Evolutionary conservation across 352 stramenopile genomes (phyloP), one percentile per base, ranked within the genome.

Genomic region (Pythium volutum): DNA sequence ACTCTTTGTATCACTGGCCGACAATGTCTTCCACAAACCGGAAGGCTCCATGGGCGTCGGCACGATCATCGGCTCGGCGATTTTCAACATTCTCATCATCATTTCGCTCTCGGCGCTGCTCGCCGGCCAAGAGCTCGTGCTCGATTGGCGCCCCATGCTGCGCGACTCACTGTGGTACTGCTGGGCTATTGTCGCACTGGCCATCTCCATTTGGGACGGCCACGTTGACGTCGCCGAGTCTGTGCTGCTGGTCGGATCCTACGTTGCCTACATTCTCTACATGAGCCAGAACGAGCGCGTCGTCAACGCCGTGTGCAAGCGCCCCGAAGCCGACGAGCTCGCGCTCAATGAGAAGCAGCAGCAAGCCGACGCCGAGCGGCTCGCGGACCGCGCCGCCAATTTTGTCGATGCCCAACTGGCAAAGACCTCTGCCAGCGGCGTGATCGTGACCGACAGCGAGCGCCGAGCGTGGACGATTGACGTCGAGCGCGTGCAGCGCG

Each of bases 61-160:
- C 38, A 91, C 86, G 31, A 91, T 96, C 71, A 77, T 95, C n/a
- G 87, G 86, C 38, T 93, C 79, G 38, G 87, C 77, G 55, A 93
- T 96, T 59, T 94, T 96, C 60, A 91, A 90, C 54, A 91, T 95
- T 59, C 70, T 90, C 34, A 81, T 96, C 49, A 95, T 96, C 67
- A 90, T 91, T 31, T 79, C 84, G 39, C 69, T 91, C n/a, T 92
- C 82, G 25, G 79, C 80, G 29, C 60, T 91, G 39, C 70, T 94
- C 25, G 68, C 82, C 0, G 73, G 76, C n/a, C 70, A 88, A 53
- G 69, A 80, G 39, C 74, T 93, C 39, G 41, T 71, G 34, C 76
- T 96, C 11, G 80, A 89, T 68, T 92, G 83, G 75, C 81, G 84
- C 6, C 84, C 84, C 26, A 45, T 96, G 49, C 63, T 95, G 52